Conservation (phyloP, 805 yeast genomes). For the Yarrowia deformans region DNA sequence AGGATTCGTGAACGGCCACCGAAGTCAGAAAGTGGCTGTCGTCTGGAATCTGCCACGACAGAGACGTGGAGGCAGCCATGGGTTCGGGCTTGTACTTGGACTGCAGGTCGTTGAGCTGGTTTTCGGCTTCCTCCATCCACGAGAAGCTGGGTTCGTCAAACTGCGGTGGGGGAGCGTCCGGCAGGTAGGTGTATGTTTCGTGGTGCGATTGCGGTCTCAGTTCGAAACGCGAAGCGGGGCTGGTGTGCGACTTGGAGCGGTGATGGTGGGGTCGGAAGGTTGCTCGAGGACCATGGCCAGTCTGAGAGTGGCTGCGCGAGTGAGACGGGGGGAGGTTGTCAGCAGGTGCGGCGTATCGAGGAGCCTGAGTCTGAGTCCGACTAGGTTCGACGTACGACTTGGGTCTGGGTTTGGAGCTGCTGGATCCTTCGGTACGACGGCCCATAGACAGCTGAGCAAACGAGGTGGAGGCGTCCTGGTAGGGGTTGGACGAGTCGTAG, state of each 20-base stretch:
- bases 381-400: conserved; percentile 16
- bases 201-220: conserved; percentile 1
- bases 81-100: conserved; percentile 17
- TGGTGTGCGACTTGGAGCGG: conserved; percentile 30
- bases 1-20: conserved; percentile 50
- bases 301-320: conserved; percentile 10
- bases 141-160: conserved; percentile 30
- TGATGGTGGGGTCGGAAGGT: not conserved
- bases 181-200: conserved; percentile 8
- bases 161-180: conserved; percentile 17
- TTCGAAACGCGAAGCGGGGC: conserved; percentile 2
- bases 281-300: not conserved
- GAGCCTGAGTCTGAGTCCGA: not conserved
- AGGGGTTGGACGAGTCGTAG: conserved; percentile 29
- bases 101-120: conserved; percentile 5
- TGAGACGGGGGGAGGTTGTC: not conserved
- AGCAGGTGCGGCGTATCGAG: not conserved
- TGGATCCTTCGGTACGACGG: not conserved
- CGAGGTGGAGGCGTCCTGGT: conserved; percentile 4
- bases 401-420: conserved; percentile 18
- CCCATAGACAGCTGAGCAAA: conserved; percentile 19
- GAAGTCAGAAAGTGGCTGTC: conserved; percentile 49
- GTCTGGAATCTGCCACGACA: conserved; percentile 54
- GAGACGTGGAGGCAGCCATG: conserved; percentile 40
- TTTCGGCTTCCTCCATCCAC: conserved; percentile 36